A percentile compares a stretch with the other conserved stretches of the same genome.
Evolutionary conservation across 1,284 basidiomycete species (phyloP).

Genomic region (Trichosporon coremiiforme): DNA sequence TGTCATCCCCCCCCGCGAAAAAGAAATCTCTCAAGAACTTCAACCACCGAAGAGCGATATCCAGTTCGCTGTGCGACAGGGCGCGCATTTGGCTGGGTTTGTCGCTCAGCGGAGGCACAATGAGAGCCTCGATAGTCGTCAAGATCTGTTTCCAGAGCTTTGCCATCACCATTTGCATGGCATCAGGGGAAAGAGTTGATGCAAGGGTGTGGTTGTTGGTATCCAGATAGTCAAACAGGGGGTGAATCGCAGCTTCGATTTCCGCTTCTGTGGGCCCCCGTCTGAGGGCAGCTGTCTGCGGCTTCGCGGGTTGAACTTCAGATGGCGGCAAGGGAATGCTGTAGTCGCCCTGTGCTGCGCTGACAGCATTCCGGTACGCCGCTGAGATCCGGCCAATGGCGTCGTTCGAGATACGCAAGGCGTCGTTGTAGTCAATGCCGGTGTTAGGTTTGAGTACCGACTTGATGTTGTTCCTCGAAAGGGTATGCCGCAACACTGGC

Average conservation of each 20-base stretch:
- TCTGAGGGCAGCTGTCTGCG: constrained; percentile 59
- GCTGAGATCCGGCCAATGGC: constrained; percentile 69
- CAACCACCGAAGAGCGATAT: constrained; percentile 97
- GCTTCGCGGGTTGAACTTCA: constrained; percentile 55
- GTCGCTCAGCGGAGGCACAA: constrained; percentile 90
- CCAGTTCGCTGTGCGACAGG: constrained; percentile 90
- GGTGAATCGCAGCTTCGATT: constrained; percentile 89
- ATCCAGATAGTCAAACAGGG: constrained; percentile 96
- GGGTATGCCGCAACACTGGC: constrained; percentile 85
- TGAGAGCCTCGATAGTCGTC: constrained; percentile 78
- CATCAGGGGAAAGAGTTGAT: constrained; percentile 77
- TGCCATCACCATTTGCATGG: constrained; percentile 90
- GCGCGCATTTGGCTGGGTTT: constrained; percentile 87
- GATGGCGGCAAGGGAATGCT: constrained; percentile 72
- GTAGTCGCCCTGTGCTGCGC: constrained; percentile 63
- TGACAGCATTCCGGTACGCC: constrained; percentile 73
- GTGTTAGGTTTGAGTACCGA: constrained; percentile 67
- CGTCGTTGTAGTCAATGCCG: constrained; percentile 71
- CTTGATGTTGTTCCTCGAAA: constrained; percentile 77
- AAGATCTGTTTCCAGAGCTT: constrained; percentile 97
- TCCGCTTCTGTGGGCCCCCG: constrained; percentile 85
- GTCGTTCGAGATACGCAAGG: constrained; percentile 58
- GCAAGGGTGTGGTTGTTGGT: constrained; percentile 90
- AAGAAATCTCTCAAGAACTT: constrained; percentile 96
- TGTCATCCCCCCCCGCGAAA: constrained; percentile 88